Conservation (phyloP, 2,329 filamentous ascomycete genomes). For the Daldinia sp. region DNA sequence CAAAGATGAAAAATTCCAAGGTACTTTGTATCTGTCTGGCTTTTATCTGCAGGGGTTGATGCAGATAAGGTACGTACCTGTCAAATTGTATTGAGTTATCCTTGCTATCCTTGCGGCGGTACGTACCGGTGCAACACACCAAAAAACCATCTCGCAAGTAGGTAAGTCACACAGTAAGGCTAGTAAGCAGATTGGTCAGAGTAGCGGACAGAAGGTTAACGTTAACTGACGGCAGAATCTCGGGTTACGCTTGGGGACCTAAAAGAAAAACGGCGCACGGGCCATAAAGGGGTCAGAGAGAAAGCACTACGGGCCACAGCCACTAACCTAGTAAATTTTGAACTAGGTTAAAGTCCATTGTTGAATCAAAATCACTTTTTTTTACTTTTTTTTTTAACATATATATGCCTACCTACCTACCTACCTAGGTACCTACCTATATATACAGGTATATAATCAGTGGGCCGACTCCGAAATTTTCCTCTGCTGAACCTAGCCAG, state of each 20-base stretch:
- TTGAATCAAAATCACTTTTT: constrained; percentile 24
- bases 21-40: constrained; percentile 16
- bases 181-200: constrained; percentile 5
- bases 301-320: background rate
- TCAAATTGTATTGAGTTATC: background rate
- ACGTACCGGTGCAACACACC: background rate
- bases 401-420: too few species aligned
- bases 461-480: constrained; percentile 35
- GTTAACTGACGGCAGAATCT: background rate
- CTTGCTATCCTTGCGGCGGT: constrained; percentile 3
- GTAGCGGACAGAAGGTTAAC: too few species aligned
- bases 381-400: constrained; percentile 5
- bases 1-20: constrained; percentile 39
- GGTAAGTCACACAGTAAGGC: constrained; percentile 15
- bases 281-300: background rate
- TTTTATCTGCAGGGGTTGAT: constrained; percentile 36
- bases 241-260: background rate
- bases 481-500: constrained; percentile 33
- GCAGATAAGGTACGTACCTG: constrained; percentile 25
- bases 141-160: background rate
- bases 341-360: constrained; percentile 6
- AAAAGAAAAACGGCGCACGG: background rate
- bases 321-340: background rate
- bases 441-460: too few species aligned
- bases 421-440: too few species aligned